A percentile compares a stretch with the other conserved stretches of the same genome.
Conservation (phyloP, 1,284 basidiomycete species). For the Pholiota adiposa region DNA sequence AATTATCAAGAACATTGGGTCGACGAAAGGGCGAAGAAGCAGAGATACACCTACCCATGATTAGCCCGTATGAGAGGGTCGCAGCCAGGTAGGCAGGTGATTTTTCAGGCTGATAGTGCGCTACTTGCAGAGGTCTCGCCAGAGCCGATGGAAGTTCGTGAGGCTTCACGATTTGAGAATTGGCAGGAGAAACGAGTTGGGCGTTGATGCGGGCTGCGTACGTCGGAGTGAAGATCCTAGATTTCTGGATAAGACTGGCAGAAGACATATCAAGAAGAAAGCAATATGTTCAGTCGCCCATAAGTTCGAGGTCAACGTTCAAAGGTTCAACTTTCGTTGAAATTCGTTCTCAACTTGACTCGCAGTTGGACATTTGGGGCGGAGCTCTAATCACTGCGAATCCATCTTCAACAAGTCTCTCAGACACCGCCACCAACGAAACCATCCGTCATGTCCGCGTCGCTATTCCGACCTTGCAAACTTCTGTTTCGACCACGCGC, state of each 20-base stretch:
- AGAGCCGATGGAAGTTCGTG: slow-evolving; percentile 40
- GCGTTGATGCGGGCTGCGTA: slow-evolving; percentile 37
- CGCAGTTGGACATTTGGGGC: no score
- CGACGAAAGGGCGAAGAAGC: no score
- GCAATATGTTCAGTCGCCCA: no score
- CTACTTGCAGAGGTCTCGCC: slow-evolving; percentile 33
- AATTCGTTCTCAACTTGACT: no score
- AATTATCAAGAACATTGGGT: no score
- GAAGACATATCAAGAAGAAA: slow-evolving; percentile 7
- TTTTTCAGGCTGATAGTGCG: slow-evolving; percentile 36
- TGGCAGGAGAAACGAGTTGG: slow-evolving; percentile 37
- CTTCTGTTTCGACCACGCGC: not conserved
- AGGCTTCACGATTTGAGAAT: slow-evolving; percentile 36
- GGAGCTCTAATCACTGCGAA: no score
- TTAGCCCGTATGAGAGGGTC: slow-evolving; percentile 24
- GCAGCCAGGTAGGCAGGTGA: slow-evolving; percentile 22
- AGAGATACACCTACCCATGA: slow-evolving; percentile 6
- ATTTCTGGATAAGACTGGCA: slow-evolving; percentile 28
- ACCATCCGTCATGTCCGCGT: no score
- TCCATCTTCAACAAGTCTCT: no score
- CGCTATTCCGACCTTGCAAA: no score
- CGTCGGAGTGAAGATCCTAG: slow-evolving; percentile 35
- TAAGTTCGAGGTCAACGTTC: no score
- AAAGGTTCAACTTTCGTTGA: no score
- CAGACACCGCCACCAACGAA: no score